Percentiles rank a stretch among this genome's conserved stretches.
phyloP scores from a whole-genome alignment of 2,329 filamentous ascomycete genomes.

The Cladosporium austrohemisphaericum region DNA sequence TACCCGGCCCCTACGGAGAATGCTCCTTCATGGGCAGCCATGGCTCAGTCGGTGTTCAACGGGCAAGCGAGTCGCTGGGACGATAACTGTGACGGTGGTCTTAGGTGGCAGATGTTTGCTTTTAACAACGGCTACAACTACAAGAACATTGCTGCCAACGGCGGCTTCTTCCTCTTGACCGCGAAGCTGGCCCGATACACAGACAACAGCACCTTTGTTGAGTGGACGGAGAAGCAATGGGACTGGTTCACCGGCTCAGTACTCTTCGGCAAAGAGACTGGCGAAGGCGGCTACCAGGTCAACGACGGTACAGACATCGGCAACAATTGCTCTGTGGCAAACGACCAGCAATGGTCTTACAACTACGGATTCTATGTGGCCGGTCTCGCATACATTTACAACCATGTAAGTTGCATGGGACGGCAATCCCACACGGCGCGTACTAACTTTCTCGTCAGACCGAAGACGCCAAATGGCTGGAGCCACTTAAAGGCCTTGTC shows the following conservation, averaged over 20 bases:
- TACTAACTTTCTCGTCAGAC: constrained; percentile 23
- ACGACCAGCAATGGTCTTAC: constrained; percentile 48
- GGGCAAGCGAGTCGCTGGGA: constrained; percentile 38
- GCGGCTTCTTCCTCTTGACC: constrained; percentile 49
- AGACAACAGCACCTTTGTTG: constrained; percentile 53
- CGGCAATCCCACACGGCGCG: constrained; percentile 19
- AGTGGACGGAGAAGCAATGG: constrained; percentile 55
- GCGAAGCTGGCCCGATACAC: constrained; percentile 40
- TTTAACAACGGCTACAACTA: constrained; percentile 50
- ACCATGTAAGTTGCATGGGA: constrained; percentile 28
- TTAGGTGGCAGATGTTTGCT: constrained; percentile 40
- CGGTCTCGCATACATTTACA: constrained; percentile 48
- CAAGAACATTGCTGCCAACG: constrained; percentile 50
- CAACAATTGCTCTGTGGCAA: constrained; percentile 44
- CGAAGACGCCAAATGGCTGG: constrained; percentile 22
- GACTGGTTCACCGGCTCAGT: constrained; percentile 41
- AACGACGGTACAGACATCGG: constrained; percentile 46
- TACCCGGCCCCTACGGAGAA: constrained; percentile 40
- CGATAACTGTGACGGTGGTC: constrained; percentile 36
- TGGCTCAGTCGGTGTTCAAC: constrained; percentile 43
- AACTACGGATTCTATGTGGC: constrained; percentile 45
- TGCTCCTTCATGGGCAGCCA: constrained; percentile 42
- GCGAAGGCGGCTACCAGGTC: no score
- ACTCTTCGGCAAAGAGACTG: constrained; percentile 55
- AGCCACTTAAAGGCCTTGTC: constrained; percentile 25